Evolutionary conservation across 2,329 filamentous ascomycete species (phyloP).

Genomic region (Xylaria sp.): DNA sequence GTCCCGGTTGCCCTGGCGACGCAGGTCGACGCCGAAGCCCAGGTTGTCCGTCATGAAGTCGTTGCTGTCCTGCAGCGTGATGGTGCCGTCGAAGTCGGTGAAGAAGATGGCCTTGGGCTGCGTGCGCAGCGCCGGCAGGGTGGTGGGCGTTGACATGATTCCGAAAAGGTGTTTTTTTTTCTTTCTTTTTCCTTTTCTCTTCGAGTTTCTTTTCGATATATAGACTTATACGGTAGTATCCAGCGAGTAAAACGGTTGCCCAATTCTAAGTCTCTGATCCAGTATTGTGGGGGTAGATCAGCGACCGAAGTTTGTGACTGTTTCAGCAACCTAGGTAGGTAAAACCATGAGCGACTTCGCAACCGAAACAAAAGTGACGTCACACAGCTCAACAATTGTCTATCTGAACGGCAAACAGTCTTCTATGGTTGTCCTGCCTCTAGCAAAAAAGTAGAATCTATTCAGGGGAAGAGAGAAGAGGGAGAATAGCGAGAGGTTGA

Average conservation of each 20-base stretch:
- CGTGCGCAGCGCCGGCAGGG: conserved; percentile 61
- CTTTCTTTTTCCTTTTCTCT: neutral
- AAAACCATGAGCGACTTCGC: conserved; percentile 14
- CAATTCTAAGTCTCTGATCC: neutral
- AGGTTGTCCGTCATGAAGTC: conserved; percentile 85
- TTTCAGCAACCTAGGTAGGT: too few species aligned
- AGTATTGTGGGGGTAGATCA: too few species aligned
- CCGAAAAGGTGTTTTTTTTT: neutral
- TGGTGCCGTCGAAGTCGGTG: conserved; percentile 97
- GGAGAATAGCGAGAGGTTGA: conserved; percentile 1
- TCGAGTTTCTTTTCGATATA: conserved; percentile 21
- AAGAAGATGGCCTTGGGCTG: conserved; percentile 96
- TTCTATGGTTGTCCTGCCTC: conserved; percentile 6
- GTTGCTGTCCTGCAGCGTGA: conserved; percentile 73
- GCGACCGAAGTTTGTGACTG: too few species aligned
- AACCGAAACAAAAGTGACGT: conserved; percentile 14
- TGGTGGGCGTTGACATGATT: conserved; percentile 29
- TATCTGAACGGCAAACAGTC: neutral
- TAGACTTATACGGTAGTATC: conserved; percentile 42
- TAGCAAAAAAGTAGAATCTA: conserved; percentile 3
- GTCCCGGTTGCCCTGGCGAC: conserved; percentile 73
- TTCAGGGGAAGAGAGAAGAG: neutral
- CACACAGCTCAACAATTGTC: conserved; percentile 7
- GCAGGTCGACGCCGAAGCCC: conserved; percentile 75
- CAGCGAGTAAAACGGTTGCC: neutral